Conservation (phyloP, 805 yeast species). For the Candida oleophila region DNA sequence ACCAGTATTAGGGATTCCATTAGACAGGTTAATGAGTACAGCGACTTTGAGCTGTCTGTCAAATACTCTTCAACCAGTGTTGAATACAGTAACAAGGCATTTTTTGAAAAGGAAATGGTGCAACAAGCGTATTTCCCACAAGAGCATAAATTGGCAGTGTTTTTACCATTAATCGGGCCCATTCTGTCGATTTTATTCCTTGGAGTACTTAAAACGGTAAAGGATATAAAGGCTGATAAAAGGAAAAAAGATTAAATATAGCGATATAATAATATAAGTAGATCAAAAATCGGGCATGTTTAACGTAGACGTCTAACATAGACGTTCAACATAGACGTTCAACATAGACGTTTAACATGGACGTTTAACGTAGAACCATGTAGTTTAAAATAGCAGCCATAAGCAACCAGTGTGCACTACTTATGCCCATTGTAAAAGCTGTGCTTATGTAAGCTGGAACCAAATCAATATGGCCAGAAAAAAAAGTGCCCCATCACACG, state of each 20-base stretch:
- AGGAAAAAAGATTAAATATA: slow-evolving; percentile 3
- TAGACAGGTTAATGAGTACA: slow-evolving; percentile 17
- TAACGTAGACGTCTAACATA: too few species aligned
- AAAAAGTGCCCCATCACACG: too few species aligned
- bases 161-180: slow-evolving; percentile 88
- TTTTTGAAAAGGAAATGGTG: slow-evolving; percentile 92
- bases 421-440: too few species aligned
- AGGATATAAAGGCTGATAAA: slow-evolving; percentile 27
- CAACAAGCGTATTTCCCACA: slow-evolving; percentile 94
- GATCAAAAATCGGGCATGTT: too few species aligned
- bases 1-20: slow-evolving; percentile 38
- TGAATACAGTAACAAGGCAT: slow-evolving; percentile 66
- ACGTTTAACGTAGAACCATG: too few species aligned
- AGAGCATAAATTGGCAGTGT: slow-evolving; percentile 93
- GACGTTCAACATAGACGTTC: too few species aligned
- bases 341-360: too few species aligned
- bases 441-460: too few species aligned
- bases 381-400: too few species aligned
- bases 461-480: too few species aligned
- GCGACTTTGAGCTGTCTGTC: slow-evolving; percentile 30
- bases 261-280: too few species aligned
- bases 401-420: too few species aligned
- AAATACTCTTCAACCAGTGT: slow-evolving; percentile 54
- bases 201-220: slow-evolving; percentile 47
- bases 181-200: slow-evolving; percentile 60